Conservation (phyloP, 2,329 filamentous ascomycete genomes). For the Trichoderma koningii region DNA sequence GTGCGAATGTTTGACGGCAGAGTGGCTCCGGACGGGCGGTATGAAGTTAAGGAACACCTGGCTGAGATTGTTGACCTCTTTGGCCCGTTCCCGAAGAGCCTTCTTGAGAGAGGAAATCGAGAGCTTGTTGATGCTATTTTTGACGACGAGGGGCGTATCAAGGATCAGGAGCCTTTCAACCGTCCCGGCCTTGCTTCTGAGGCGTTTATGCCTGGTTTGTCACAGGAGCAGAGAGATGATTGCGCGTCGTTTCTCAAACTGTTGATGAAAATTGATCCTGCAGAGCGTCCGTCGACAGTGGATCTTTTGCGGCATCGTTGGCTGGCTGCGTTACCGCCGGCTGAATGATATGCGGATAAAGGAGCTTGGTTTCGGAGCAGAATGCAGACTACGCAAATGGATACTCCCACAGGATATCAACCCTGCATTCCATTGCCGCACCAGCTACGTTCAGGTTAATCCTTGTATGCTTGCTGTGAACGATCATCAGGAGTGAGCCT, state of each 20-base stretch:
- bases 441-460: too few relatives aligned
- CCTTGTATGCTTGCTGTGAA: too few relatives aligned
- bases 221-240: neutral
- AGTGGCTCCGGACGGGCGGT: neutral
- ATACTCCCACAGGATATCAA: too few relatives aligned
- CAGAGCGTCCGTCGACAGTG: neutral
- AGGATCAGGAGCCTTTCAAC: neutral
- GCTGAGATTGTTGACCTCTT: neutral
- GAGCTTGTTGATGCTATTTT: neutral
- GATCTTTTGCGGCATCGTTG: slow-evolving; percentile 14
- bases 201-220: neutral
- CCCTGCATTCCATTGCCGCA: too few relatives aligned
- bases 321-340: neutral
- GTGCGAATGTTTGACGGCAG: slow-evolving; percentile 9
- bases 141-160: neutral
- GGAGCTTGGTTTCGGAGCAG: too few relatives aligned
- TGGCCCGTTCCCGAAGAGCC: neutral
- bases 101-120: slow-evolving; percentile 2
- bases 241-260: slow-evolving; percentile 4
- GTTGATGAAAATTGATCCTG: slow-evolving; percentile 14
- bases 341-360: too few relatives aligned
- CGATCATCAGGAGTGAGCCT: too few relatives aligned
- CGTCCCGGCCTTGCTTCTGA: neutral
- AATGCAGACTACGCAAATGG: too few relatives aligned
- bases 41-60: neutral